Conservation (phyloP, 495 filamentous ascomycete genomes). For the Hypoxylon intermedium region DNA sequence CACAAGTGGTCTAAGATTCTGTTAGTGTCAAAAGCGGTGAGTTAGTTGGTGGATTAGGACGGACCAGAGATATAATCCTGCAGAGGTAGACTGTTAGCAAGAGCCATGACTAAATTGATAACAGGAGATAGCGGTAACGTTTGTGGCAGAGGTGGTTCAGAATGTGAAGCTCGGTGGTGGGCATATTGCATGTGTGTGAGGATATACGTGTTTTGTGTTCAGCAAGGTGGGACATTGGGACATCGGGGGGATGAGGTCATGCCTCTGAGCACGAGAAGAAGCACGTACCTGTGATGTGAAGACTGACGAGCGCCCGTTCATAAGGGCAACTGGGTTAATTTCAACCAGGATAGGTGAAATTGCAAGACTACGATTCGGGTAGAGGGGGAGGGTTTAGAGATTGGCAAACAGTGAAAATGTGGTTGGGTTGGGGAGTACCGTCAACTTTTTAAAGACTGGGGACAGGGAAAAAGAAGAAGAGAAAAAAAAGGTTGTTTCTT, state of each 20-base stretch:
- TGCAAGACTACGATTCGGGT: conserved; percentile 6
- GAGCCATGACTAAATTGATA: conserved; percentile 22
- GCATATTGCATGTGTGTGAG: conserved; percentile 10
- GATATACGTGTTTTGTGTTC: conserved; percentile 5
- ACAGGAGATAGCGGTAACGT: conserved; percentile 2
- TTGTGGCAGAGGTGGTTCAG: conserved; percentile 1
- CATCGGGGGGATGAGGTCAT: conserved; percentile 33
- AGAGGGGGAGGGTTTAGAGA: neutral
- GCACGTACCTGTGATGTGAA: conserved; percentile 94
- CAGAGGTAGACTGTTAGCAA: conserved; percentile 46
- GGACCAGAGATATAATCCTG: conserved; percentile 96
- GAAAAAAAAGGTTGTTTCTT: conserved; percentile 25
- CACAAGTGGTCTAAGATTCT: conserved; percentile 85
- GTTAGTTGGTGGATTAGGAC: conserved; percentile 46
- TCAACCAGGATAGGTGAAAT: conserved; percentile 31
- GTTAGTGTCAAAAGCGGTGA: conserved; percentile 56
- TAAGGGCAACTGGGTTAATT: conserved; percentile 68
- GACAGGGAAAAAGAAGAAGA: conserved; percentile 28
- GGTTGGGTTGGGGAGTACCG: conserved; percentile 20
- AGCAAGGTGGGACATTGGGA: conserved; percentile 21
- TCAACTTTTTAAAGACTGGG: conserved; percentile 23
- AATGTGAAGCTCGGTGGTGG: conserved; percentile 6
- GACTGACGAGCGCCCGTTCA: conserved; percentile 90
- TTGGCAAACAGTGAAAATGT: conserved; percentile 6
- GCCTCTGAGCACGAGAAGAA: conserved; percentile 21